Evolutionary conservation across 2,329 filamentous ascomycete genomes (phyloP), one percentile per base, ranked within the genome.

Genomic region (Gnomoniopsis sp.): DNA sequence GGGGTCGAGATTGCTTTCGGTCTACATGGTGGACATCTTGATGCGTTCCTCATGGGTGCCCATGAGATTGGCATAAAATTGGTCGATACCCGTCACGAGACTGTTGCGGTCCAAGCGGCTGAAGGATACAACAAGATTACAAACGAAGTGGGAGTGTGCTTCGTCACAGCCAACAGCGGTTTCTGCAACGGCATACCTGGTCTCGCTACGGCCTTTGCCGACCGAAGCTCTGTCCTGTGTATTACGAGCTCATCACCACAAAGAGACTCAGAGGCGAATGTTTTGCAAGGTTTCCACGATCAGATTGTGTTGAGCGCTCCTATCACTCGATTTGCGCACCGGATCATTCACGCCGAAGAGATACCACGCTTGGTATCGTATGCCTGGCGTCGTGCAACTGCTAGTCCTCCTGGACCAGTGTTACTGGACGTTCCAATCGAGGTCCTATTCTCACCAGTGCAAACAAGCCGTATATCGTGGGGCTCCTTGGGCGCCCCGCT

Each of bases 121-220:
- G 76, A 79, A 63, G 73, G 72, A 8, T 79, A 79, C 64, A 68
- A 74, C 2, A 78, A 76, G 61, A 66, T 78, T 48, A 72, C 69
- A n/a, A 71, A 71, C 1, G 75, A 75, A 57, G 71, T 75, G 11
- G 77, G 75, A 11, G 72, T 74, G n/a, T 75, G 73, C 58, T 79
- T 80, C 56, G 72, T 79, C 2, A 79, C 77, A 12, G 76, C 77
- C 0, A 79, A 79, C 53, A 79, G 76, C 61, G 76, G 76, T 1
- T 79, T 77, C 64, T 74, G 70, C 49, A 79, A 79, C 57, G 74
- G 74, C 10, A 65, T 79, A 6, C 75, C 77, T 1, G 77, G 77
- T 17, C 68, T 79, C 6, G 75, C 75, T 6, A 78, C 76, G 2
- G 77, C 77, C 0, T 73, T 74, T 57, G 76, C 72, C 21, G 77